Percentiles rank a stretch among this genome's conserved stretches.
phyloP scores from a whole-genome alignment of 352 stramenopile genomes.

The Phytophthora hybrid region DNA sequence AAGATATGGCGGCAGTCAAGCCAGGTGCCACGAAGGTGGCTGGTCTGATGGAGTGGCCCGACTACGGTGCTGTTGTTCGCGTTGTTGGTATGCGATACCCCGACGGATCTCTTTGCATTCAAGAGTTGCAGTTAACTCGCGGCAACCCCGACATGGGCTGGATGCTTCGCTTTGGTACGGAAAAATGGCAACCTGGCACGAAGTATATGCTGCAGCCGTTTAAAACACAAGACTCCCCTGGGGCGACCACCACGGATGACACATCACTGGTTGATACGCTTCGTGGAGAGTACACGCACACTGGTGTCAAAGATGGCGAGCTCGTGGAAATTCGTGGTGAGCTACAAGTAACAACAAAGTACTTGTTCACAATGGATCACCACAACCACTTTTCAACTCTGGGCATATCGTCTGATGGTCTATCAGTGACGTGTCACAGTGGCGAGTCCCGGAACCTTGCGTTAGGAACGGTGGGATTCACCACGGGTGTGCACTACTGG shows the following conservation, averaged over 20 bases:
- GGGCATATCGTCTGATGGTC: slow-evolving; percentile 74
- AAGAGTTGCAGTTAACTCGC: slow-evolving; percentile 84
- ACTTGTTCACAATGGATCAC: slow-evolving; percentile 89
- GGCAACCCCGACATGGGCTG: slow-evolving; percentile 90
- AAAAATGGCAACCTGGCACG: slow-evolving; percentile 90
- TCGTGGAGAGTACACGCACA: slow-evolving; percentile 65
- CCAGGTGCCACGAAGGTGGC: slow-evolving; percentile 48
- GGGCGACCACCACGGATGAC: slow-evolving; percentile 13
- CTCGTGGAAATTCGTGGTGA: slow-evolving; percentile 75
- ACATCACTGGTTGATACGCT: slow-evolving; percentile 44
- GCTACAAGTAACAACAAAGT: slow-evolving; percentile 68
- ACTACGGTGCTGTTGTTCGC: slow-evolving; percentile 79
- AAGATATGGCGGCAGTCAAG: slow-evolving; percentile 1
- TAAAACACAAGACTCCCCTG: slow-evolving; percentile 20
- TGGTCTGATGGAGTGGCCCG: slow-evolving; percentile 84
- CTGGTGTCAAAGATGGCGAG: slow-evolving; percentile 61
- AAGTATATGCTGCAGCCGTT: slow-evolving; percentile 73
- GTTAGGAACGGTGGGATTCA: slow-evolving; percentile 88
- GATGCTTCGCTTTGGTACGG: slow-evolving; percentile 84
- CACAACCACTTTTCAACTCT: slow-evolving; percentile 86
- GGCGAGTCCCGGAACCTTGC: slow-evolving; percentile 89
- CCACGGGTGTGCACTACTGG: slow-evolving; percentile 97
- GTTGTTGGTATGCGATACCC: slow-evolving; percentile 68
- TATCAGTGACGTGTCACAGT: slow-evolving; percentile 84
- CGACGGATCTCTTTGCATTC: slow-evolving; percentile 70